Evolutionary conservation across 441 rosid genomes (phyloP).

Genomic region (Eruca vesicaria): DNA sequence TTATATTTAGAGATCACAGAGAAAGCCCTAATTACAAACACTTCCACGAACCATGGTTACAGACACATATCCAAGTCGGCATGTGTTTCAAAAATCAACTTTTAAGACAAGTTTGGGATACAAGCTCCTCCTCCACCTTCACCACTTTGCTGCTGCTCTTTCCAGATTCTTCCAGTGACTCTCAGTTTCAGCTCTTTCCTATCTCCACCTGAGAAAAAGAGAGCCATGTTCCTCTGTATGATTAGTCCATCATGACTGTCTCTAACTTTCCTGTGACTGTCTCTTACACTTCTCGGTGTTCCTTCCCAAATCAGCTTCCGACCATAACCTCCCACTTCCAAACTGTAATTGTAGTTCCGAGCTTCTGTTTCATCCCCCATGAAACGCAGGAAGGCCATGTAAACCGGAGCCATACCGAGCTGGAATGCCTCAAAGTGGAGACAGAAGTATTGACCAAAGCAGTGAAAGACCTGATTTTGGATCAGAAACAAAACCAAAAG

Average conservation of each 20-base stretch:
- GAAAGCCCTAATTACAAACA: conserved; percentile 30
- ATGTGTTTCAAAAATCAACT: conserved; percentile 8
- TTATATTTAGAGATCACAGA: conserved; percentile 1
- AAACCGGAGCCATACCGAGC: conserved; percentile 92
- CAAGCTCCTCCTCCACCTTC: conserved; percentile 87
- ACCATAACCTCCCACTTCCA: conserved; percentile 92
- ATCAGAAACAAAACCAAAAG: conserved; percentile 14
- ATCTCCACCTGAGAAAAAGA: conserved; percentile 96
- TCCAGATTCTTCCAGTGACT: conserved; percentile 94
- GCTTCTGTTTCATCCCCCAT: conserved; percentile 93
- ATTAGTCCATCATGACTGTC: conserved; percentile 95
- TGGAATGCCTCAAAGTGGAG: conserved; percentile 98
- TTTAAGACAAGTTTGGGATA: conserved; percentile 81
- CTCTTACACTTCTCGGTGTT: conserved; percentile 83
- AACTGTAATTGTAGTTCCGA: conserved; percentile 82
- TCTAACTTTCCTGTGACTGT: conserved; percentile 87
- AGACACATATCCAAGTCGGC: conserved; percentile 11
- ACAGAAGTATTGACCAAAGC: conserved; percentile 94
- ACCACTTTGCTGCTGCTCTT: conserved; percentile 87
- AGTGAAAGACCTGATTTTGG: conserved; percentile 68
- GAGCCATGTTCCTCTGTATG: conserved; percentile 90
- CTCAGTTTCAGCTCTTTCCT: conserved; percentile 90
- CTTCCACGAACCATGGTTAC: conserved; percentile 19
- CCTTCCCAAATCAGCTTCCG: conserved; percentile 93
- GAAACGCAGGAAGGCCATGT: conserved; percentile 90